Evolutionary conservation across 495 filamentous ascomycete species (phyloP).

Genomic region (Pyronema omphalodes): DNA sequence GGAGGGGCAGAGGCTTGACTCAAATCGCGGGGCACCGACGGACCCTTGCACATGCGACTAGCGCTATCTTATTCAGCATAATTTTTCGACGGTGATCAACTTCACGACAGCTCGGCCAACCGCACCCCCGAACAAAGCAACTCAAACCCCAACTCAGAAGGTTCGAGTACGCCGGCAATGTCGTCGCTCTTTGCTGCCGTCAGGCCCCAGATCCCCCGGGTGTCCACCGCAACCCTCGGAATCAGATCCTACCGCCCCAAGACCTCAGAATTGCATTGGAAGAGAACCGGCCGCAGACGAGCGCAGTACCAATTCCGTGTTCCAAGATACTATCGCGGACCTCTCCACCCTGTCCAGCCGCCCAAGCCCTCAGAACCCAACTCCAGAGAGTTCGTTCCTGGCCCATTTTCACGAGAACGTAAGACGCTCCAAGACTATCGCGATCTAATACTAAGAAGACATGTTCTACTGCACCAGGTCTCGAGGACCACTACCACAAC

Average conservation of each 20-base stretch:
- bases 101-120: no score
- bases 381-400: constrained; percentile 77
- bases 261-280: constrained; percentile 14
- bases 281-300: constrained; percentile 5
- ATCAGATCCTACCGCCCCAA: background rate
- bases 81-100: background rate
- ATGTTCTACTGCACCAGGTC: constrained; percentile 14
- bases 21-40: background rate
- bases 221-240: background rate
- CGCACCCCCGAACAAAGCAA: no score
- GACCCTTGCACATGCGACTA: background rate
- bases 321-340: constrained; percentile 84
- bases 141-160: background rate
- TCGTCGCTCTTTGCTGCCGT: background rate
- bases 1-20: background rate
- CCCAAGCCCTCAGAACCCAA: constrained; percentile 65
- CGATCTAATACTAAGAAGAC: background rate
- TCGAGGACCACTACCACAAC: constrained; percentile 74
- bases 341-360: constrained; percentile 77
- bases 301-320: constrained; percentile 63
- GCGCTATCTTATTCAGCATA: background rate
- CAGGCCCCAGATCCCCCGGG: background rate
- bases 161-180: background rate
- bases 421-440: background rate
- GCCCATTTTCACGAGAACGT: constrained; percentile 77